phyloP scores from a whole-genome alignment of 2,329 filamentous ascomycete genomes.

The Curvularia sp. region DNA sequence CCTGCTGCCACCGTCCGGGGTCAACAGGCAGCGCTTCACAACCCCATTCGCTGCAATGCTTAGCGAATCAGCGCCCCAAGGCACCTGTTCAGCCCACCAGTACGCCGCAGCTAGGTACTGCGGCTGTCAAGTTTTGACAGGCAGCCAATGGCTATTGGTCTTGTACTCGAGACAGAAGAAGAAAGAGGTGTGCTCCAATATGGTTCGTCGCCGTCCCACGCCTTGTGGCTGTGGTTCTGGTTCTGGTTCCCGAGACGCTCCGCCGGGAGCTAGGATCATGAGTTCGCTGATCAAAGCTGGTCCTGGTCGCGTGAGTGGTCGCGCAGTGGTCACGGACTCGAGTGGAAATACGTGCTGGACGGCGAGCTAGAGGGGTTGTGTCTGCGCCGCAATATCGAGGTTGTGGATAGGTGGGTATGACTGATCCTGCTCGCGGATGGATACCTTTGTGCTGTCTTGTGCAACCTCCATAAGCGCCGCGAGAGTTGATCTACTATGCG shows the following conservation, averaged over 20 bases:
- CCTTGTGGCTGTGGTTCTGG: conserved; percentile 7
- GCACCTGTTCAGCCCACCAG: conserved; percentile 11
- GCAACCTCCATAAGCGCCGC: conserved; percentile 21
- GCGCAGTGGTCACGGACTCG: conserved; percentile 8
- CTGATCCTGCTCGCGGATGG: conserved; percentile 18
- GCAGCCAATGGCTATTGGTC: neutral
- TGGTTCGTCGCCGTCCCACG: conserved; percentile 11
- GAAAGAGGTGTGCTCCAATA: conserved; percentile 12
- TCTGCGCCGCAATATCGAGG: conserved; percentile 20
- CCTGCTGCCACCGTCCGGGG: conserved; percentile 12
- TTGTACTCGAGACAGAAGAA: conserved; percentile 10
- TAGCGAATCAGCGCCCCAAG: conserved; percentile 20
- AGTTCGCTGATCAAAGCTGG: conserved; percentile 20
- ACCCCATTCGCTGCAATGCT: conserved; percentile 15
- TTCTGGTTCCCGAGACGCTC: conserved; percentile 16
- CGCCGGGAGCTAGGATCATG: conserved; percentile 24
- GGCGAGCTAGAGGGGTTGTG: neutral
- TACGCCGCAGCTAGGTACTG: conserved; percentile 14
- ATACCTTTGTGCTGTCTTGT: conserved; percentile 9
- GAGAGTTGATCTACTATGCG: conserved; percentile 10
- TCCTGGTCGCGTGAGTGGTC: conserved; percentile 13
- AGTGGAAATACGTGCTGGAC: neutral
- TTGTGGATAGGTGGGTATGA: conserved; percentile 12
- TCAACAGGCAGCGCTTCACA: conserved; percentile 9
- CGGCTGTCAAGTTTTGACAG: conserved; percentile 9